Conservation (phyloP, 345 rosid species). For the Bruguiera parviflora region DNA sequence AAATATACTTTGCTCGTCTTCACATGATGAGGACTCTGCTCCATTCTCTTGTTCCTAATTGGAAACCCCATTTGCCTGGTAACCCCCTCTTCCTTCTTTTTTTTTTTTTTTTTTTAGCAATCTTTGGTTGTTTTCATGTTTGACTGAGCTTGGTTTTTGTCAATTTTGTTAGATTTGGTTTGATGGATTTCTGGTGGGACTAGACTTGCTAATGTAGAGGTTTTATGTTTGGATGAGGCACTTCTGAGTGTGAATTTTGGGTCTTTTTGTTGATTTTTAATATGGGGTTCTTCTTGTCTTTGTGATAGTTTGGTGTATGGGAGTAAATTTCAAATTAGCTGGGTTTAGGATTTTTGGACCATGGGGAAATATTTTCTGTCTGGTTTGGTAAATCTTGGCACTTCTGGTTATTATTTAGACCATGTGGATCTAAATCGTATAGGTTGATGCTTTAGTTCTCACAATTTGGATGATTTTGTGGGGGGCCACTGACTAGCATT, state of each 20-base stretch:
- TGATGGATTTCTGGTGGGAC: not conserved
- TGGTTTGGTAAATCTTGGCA: not conserved
- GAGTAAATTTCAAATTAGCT: not conserved
- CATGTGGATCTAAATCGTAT: not conserved
- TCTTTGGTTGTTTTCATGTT: not conserved
- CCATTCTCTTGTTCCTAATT: constrained; percentile 64
- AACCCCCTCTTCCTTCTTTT: not conserved
- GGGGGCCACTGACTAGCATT: not conserved
- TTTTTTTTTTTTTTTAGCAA: not conserved
- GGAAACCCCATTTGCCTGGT: constrained; percentile 83
- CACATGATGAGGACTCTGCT: constrained; percentile 73
- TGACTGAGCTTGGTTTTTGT: not conserved
- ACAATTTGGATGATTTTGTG: not conserved
- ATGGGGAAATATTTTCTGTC: not conserved
- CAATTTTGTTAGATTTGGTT: not conserved
- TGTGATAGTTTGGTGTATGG: not conserved
- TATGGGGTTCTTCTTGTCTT: not conserved
- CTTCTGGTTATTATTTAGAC: not conserved
- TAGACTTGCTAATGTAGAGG: no score
- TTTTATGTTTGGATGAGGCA: no score
- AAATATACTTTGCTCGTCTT: constrained; percentile 83
- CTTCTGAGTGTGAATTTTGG: constrained; percentile 1
- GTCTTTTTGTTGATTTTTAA: constrained; percentile 2
- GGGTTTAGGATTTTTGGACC: constrained; percentile 5
- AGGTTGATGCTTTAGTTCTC: not conserved